Conservation (phyloP, 73 alveolate species). For the Blepharisma stoltei region DNA sequence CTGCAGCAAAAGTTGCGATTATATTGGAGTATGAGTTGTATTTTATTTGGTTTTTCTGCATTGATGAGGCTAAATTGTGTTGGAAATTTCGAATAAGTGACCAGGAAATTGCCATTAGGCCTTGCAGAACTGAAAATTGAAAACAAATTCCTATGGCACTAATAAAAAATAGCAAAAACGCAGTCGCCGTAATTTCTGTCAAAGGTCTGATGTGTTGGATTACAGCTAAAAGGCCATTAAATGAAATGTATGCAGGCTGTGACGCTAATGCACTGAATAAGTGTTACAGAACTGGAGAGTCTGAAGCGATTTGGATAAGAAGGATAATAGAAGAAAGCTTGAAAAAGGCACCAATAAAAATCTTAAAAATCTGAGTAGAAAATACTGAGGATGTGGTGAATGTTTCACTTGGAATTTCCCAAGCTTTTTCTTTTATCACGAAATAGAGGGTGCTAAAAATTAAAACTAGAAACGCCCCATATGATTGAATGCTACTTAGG, state of each 20-base stretch:
- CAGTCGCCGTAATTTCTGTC: not conserved
- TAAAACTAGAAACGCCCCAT: no score
- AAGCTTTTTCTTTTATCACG: not conserved
- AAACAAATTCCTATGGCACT: not conserved
- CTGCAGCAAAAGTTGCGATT: not conserved
- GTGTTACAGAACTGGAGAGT: not conserved
- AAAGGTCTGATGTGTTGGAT: not conserved
- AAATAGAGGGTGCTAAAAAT: no score
- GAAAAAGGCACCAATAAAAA: slow-evolving; percentile 5
- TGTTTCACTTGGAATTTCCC: not conserved
- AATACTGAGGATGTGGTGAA: not conserved
- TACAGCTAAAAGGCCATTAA: not conserved
- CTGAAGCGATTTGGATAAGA: not conserved
- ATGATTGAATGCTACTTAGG: no score
- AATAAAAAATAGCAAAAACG: not conserved
- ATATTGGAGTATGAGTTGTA: not conserved
- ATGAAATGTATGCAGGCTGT: not conserved
- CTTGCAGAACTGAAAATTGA: not conserved
- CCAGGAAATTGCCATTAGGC: not conserved
- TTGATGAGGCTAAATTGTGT: not conserved
- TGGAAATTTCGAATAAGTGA: not conserved
- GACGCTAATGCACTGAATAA: slow-evolving; percentile 1
- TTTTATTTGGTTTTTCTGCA: not conserved
- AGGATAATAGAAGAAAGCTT: not conserved
- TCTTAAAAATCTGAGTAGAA: not conserved